Conservation (phyloP, 345 rosid species). For the Syzygium aromaticum region DNA sequence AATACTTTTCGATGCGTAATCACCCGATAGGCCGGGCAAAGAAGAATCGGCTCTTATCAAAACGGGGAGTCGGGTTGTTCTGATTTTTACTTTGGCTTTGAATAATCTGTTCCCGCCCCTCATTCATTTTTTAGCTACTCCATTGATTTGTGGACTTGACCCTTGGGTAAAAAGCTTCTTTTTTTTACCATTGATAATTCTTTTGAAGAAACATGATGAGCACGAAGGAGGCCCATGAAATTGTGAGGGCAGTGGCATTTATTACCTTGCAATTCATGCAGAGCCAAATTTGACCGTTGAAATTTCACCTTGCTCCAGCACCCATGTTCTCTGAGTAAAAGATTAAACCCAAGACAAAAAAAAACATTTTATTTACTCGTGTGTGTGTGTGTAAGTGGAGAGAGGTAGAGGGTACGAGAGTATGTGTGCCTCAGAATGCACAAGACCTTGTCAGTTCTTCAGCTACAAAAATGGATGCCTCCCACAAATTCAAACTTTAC, state of each 20-base stretch:
- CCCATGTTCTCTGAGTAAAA: not conserved
- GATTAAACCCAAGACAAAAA: not conserved
- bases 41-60: not conserved
- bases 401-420: not conserved
- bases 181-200: not conserved
- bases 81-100: not conserved
- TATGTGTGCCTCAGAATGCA: constrained; percentile 5
- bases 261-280: not conserved
- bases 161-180: not conserved
- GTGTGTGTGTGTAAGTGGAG: not conserved
- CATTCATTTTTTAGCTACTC: not conserved
- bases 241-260: not conserved
- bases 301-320: not conserved
- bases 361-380: not conserved
- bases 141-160: not conserved
- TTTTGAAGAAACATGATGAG: not conserved
- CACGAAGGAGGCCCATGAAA: not conserved
- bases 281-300: not conserved
- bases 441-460: not conserved
- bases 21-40: not conserved
- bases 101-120: not conserved
- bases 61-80: not conserved
- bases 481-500: not conserved
- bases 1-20: not conserved
- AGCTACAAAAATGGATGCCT: not conserved